Base-by-base conservation (phyloP, 1,284 basidiomycete genomes). In the Hypsizygus ulmarius region DNA sequence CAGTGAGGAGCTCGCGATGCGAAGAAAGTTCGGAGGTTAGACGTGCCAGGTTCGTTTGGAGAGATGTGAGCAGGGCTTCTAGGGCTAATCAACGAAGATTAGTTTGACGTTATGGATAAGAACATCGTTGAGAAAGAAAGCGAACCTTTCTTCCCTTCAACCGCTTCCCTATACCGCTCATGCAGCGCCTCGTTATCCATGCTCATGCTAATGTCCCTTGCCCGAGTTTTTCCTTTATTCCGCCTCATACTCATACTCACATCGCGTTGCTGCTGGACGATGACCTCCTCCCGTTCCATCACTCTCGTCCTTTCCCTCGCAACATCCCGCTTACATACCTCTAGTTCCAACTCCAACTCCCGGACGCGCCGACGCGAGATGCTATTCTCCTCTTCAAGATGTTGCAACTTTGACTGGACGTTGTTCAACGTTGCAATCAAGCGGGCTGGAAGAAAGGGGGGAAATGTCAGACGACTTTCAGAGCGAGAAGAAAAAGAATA, bases 101-200 rank as follows among this genome's bases (percentile, higher is more conserved):
- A 28, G 3, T 25, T 7, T 8, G 7, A 12, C 38, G 14, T 16
- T 33, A 14, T 16, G 11, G 45, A 27, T 35, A 52, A 16, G 36
- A 29, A 35, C 4, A 25, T 25, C 21, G 7, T 25, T 7, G 21
- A 29, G 14, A 12, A 38, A 45, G 9, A 14, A 28, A 59, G n/a
- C 62, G 19, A 38, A 91, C 91, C 87, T 73, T 89, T 89, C 67
- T 93, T 93, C 63, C 92, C 90, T 53, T 87, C 83, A 0, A 92
- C 82, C 5, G 80, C 86, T 56, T 89, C 84, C 44, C 74, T 75
- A 59, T 90, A 90, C 38, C 83, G 66, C 43, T 70, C 69, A 33
- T 69, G 66, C 47, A 70, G 58, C 18, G 67, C 65, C 25, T 69
- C 72, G 10, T 71, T 71, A 40, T 71, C 74, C 4, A 55, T 62